phyloP scores from a whole-genome alignment of 371 early-diverging fungal genomes.

The Rhizopus microsporus region DNA sequence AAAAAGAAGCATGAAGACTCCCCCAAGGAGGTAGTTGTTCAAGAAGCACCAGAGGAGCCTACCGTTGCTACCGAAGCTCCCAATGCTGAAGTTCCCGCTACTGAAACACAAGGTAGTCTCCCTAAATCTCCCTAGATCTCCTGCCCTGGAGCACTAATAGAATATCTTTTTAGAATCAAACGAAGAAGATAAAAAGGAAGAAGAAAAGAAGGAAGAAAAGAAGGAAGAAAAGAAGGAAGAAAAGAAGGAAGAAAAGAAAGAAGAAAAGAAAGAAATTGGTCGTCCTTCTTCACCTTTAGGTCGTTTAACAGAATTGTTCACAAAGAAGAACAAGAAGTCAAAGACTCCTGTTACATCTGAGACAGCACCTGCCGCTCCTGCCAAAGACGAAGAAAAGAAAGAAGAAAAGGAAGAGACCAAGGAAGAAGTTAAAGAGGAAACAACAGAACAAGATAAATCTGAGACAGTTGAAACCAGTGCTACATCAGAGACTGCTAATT shows the following conservation, averaged over 20 bases:
- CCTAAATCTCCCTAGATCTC: neutral
- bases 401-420: constrained; percentile 9
- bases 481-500: neutral
- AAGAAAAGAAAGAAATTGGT: constrained; percentile 9
- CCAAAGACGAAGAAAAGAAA: constrained; percentile 9
- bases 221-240: constrained; percentile 8
- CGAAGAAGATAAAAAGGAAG: neutral
- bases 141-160: neutral
- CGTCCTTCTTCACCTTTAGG: constrained; percentile 41
- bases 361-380: constrained; percentile 13
- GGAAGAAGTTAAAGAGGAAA: constrained; percentile 19
- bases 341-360: constrained; percentile 24
- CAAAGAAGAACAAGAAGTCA: constrained; percentile 31
- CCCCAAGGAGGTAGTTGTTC: constrained; percentile 3
- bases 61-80: constrained; percentile 6
- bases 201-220: neutral
- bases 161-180: neutral
- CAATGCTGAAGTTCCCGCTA: constrained; percentile 1
- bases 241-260: constrained; percentile 1
- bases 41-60: constrained; percentile 5
- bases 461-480: neutral
- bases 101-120: neutral
- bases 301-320: constrained; percentile 36
- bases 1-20: constrained; percentile 40
- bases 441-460: neutral